A percentile compares a stretch with the other conserved stretches of the same genome.
phyloP scores from a whole-genome alignment of 805 yeast species.

The Ogataea degrootiae region DNA sequence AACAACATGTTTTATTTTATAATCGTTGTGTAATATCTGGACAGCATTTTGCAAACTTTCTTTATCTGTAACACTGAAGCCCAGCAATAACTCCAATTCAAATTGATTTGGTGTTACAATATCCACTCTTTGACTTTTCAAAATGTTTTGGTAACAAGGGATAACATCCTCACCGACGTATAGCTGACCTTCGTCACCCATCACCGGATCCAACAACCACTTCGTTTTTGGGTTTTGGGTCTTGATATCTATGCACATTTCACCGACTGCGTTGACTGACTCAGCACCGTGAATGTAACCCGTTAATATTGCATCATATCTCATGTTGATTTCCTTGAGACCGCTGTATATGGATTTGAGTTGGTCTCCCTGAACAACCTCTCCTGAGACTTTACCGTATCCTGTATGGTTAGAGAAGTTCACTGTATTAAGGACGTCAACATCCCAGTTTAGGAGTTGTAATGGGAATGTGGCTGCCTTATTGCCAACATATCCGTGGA shows the following conservation, averaged over 20 bases:
- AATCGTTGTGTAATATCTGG: slow-evolving; percentile 40
- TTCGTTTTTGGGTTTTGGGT: slow-evolving; percentile 28
- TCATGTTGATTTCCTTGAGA: slow-evolving; percentile 27
- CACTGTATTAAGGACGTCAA: slow-evolving; percentile 60
- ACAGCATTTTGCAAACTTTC: slow-evolving; percentile 44
- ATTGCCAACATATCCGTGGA: slow-evolving; percentile 71
- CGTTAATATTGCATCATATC: slow-evolving; percentile 53
- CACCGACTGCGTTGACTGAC: slow-evolving; percentile 41
- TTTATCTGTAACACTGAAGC: slow-evolving; percentile 35
- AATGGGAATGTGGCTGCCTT: slow-evolving; percentile 63
- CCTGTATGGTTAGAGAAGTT: slow-evolving; percentile 71
- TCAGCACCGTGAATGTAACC: slow-evolving; percentile 65
- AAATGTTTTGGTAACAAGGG: slow-evolving; percentile 50
- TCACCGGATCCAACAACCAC: slow-evolving; percentile 72
- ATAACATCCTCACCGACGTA: slow-evolving; percentile 58
- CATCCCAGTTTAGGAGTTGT: slow-evolving; percentile 65
- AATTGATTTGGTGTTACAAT: slow-evolving; percentile 88
- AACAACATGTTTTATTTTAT: slow-evolving; percentile 54
- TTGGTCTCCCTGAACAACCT: slow-evolving; percentile 35
- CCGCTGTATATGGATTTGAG: slow-evolving; percentile 38
- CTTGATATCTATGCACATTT: slow-evolving; percentile 33
- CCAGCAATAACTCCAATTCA: slow-evolving; percentile 66
- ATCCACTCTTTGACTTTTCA: slow-evolving; percentile 48
- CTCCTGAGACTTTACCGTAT: slow-evolving; percentile 53
- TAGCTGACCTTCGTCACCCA: slow-evolving; percentile 73